Conservation (phyloP, 768 basidiomycete genomes). For the Paxillus rubicundulus region DNA sequence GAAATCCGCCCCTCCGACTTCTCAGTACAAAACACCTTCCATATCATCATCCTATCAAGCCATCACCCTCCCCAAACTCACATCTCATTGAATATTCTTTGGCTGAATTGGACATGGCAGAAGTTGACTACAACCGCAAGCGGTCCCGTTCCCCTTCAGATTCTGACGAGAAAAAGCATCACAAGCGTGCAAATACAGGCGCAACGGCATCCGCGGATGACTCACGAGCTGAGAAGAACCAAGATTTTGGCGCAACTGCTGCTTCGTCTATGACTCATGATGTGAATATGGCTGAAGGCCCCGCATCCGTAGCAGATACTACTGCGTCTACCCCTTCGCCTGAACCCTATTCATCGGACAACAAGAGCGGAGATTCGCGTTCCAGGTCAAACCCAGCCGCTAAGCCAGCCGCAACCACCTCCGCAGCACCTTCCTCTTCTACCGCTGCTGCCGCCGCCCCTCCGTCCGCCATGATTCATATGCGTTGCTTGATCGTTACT, state of each 20-base stretch:
- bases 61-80: constrained; percentile 40
- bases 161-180: constrained; percentile 72
- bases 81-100: constrained; percentile 37
- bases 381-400: constrained; percentile 35
- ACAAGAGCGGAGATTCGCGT: constrained; percentile 40
- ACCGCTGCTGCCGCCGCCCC: constrained; percentile 40
- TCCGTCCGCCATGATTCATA: constrained; percentile 86
- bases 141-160: constrained; percentile 85
- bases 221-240: constrained; percentile 46
- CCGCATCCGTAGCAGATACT: constrained; percentile 38
- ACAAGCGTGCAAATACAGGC: constrained; percentile 85
- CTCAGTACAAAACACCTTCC: constrained; percentile 40
- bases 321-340: constrained; percentile 59
- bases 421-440: constrained; percentile 50
- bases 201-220: constrained; percentile 61
- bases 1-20: constrained; percentile 43
- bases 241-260: constrained; percentile 41
- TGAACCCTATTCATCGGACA: constrained; percentile 43
- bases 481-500: constrained; percentile 98
- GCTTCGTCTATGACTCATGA: constrained; percentile 46
- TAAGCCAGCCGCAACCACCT: constrained; percentile 46
- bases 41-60: constrained; percentile 42
- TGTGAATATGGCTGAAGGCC: constrained; percentile 61
- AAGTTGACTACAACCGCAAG: constrained; percentile 81
- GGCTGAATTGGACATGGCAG: constrained; percentile 76